These are phyloP conservation scores for Debaryomyces sp. DNA, from an alignment of 1,139 yeast species.

Conservation along the genomic window DNA sequence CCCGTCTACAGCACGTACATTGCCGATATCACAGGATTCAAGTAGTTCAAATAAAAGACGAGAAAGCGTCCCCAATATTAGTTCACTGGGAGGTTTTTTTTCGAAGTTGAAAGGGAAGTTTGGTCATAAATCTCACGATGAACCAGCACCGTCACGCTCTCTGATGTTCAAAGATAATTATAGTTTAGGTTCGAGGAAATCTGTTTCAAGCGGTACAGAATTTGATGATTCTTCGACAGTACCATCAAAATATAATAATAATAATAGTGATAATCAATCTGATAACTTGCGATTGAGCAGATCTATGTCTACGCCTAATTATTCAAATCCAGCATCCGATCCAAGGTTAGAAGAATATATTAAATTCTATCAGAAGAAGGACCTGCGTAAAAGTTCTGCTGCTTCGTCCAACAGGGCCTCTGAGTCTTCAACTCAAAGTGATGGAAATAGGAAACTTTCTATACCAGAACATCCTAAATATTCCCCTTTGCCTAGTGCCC, in stretches of 20 bases:
- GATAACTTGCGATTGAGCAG: constrained; percentile 13
- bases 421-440: constrained; percentile 14
- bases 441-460: constrained; percentile 4
- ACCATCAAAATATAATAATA: constrained; percentile 10
- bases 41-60: constrained; percentile 15
- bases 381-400: constrained; percentile 6
- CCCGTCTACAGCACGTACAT: constrained; percentile 12
- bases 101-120: constrained; percentile 42
- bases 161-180: constrained; percentile 36
- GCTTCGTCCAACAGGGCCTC: constrained; percentile 20
- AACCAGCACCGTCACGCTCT: constrained; percentile 8
- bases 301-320: constrained; percentile 21
- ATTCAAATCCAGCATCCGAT: constrained; percentile 30
- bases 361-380: constrained; percentile 48
- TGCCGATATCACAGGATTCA: neutral
- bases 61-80: constrained; percentile 19
- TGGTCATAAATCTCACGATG: constrained; percentile 18
- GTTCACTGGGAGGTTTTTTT: constrained; percentile 34
- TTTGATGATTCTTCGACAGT: neutral
- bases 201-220: neutral
- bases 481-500: constrained; percentile 54
- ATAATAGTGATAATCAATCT: neutral
- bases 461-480: constrained; percentile 22
- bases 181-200: constrained; percentile 11
- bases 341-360: constrained; percentile 63